phyloP scores from a whole-genome alignment of 163 green algal species.

The Prototheca cutis region DNA sequence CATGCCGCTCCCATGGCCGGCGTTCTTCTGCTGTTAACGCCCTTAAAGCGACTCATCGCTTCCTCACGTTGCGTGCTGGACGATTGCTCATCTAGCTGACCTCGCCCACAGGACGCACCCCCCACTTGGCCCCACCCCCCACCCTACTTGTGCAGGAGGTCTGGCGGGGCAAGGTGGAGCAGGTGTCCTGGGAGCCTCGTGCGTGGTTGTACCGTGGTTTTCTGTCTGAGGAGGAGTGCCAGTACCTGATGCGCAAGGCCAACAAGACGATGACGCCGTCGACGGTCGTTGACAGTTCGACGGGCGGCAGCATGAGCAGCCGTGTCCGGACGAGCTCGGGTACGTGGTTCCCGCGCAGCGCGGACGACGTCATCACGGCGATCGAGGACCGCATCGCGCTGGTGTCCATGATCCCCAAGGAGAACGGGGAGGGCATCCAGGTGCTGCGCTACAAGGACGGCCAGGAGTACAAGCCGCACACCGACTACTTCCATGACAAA shows the following conservation, averaged over 20 bases:
- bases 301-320: conserved; percentile 33
- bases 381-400: conserved; percentile 59
- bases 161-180: conserved; percentile 39
- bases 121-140: no score
- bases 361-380: conserved; percentile 41
- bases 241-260: conserved; percentile 47
- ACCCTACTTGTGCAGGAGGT: conserved; percentile 17
- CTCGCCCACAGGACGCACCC: no score
- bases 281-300: conserved; percentile 57
- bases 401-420: conserved; percentile 33
- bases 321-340: conserved; percentile 42
- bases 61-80: no score
- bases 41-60: no score
- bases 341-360: conserved; percentile 30
- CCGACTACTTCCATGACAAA: conserved; percentile 77
- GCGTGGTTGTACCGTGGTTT: conserved; percentile 59
- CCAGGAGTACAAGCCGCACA: conserved; percentile 74
- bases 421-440: conserved; percentile 50
- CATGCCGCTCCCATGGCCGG: no score
- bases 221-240: conserved; percentile 48
- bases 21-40: no score
- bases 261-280: conserved; percentile 33
- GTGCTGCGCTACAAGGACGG: conserved; percentile 35
- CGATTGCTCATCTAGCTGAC: no score
- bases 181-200: conserved; percentile 45